A percentile compares a stretch with the other conserved stretches of the same genome.
phyloP scores from a whole-genome alignment of 148 eudicot species.

The Chenopodium formosanum region DNA sequence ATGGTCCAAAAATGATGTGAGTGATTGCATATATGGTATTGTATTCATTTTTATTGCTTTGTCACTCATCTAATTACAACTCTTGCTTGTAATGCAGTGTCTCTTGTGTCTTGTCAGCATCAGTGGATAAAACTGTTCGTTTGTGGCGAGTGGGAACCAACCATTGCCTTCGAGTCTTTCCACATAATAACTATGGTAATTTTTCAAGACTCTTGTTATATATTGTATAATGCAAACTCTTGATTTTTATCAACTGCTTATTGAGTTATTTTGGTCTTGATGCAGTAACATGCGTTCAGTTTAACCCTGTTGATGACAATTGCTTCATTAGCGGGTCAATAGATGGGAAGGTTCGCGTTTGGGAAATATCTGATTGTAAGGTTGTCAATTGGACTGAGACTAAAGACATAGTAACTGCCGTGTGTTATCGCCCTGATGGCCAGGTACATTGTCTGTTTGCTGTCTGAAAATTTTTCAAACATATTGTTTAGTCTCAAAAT shows the following conservation, averaged over 20 bases:
- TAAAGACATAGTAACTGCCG: slow-evolving; percentile 86
- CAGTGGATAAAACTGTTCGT: slow-evolving; percentile 84
- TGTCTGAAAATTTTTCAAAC: background rate
- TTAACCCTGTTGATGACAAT: slow-evolving; percentile 74
- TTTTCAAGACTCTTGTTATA: background rate
- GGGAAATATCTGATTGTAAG: slow-evolving; percentile 63
- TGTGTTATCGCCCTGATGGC: slow-evolving; percentile 81
- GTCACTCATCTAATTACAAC: background rate
- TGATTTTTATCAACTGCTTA: background rate
- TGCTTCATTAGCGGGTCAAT: slow-evolving; percentile 94
- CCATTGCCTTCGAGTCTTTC: slow-evolving; percentile 66
- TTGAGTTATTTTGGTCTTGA: background rate
- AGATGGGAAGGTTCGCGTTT: slow-evolving; percentile 94
- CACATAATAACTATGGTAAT: slow-evolving; percentile 80
- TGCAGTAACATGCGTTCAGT: slow-evolving; percentile 94
- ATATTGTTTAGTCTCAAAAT: background rate
- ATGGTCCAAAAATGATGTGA: slow-evolving; percentile 60
- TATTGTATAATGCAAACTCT: background rate
- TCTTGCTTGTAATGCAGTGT: slow-evolving; percentile 46
- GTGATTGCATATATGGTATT: slow-evolving; percentile 15
- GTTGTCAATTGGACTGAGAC: slow-evolving; percentile 84
- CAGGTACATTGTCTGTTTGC: slow-evolving; percentile 43
- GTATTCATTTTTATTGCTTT: background rate
- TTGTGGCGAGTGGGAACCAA: slow-evolving; percentile 78
- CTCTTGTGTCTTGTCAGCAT: slow-evolving; percentile 66